Evolutionary conservation across 345 rosid species (phyloP), one percentile per base, ranked within the genome.

Genomic region (Orychophragmus violaceus): DNA sequence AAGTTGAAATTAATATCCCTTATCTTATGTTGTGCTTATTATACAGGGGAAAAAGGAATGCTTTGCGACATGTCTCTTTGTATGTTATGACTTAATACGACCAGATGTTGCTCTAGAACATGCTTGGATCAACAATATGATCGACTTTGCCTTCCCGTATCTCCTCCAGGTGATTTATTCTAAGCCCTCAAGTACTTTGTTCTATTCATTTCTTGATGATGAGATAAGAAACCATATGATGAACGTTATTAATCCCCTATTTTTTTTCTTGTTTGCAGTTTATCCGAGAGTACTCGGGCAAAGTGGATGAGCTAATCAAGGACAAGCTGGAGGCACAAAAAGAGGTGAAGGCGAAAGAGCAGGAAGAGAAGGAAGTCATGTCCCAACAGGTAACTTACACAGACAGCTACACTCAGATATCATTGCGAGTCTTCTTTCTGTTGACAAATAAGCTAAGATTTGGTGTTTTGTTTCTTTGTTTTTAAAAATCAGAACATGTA

Each of bases 61-160:
- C 70, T 93, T 93, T 59, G 95, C 95, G 7, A 75, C 97, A 11
- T 93, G 96, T 81, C 90, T 93, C 49, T 93, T 90, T 79, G 98
- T 93, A 23, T 93, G 97, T 72, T 87, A 93, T 22, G 98, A 90
- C 63, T 81, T 90, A 65, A 72, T 93, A 59, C 83, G 95, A 57
- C 74, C 92, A 52, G 97, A 93, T 39, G 78, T 90, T 64, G 96
- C 85, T 56, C 87, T 93, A 51, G 97, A 93, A 73, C 90, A 82
- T 27, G 92, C 97, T 17, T 90, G 97, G 98, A 85, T 85, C 72
- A 85, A 93, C 82, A 86, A 82, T 35, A 85, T 93, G 90, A 59
- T 86, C 19, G 98, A 90, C 76, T 87, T 90, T 64, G 87, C 90
- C 66, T 90, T 86, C 85, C 97, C 98, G 10, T 93, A 86, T 50